Base-by-base conservation (phyloP, 2,329 filamentous ascomycete species). In the Pseudomassariella vexata region DNA sequence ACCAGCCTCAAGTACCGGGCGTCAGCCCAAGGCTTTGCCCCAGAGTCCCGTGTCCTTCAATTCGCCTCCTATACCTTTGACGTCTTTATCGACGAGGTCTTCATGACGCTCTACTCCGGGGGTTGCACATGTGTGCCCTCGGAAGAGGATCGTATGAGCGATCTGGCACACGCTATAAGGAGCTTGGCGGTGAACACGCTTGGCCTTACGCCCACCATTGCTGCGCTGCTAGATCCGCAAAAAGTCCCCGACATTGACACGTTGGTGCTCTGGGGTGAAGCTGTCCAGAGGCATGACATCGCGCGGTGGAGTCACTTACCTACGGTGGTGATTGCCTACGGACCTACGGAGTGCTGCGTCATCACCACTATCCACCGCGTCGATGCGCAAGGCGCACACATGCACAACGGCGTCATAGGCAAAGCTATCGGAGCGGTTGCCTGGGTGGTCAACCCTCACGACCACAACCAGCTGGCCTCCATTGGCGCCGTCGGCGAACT, bases 111-210 rank as follows among this genome's bases (percentile, higher is more conserved):
- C 11, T 43, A 55, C 18, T 43, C 47, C 11, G 62, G 62, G 17
- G 62, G 58, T 5, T 62, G 59, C 30, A 50, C 65, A 5, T 65
- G 61, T 31, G 51, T 64, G 6, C 57, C 60, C 1, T 55, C 55
- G 1, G 60, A 64, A 14, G 47, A 56, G 9, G 50, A 61, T 20
- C 52, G 59, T 9, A 44, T 60, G 18, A 60, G 61, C 24, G 52
- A 60, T 37, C 44, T 65, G 9, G 44, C 49, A 4, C 48, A 47
- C n/a, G 53, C 47, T 22, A 47, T 32, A n/a, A 20, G 12, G 8
- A 10, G 21, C 8, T 8, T 8, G 12, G 14, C 14, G 6, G 45
- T 50, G 26, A 51, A 49, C 34, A 44, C 41, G 22, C 42, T 44
- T 28, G 36, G 42, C 19, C 35, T 56, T 3, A 55, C 52, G 2